Evolutionary conservation across 23 red algal species (phyloP).

Genomic region (Pyropia haitanensis): DNA sequence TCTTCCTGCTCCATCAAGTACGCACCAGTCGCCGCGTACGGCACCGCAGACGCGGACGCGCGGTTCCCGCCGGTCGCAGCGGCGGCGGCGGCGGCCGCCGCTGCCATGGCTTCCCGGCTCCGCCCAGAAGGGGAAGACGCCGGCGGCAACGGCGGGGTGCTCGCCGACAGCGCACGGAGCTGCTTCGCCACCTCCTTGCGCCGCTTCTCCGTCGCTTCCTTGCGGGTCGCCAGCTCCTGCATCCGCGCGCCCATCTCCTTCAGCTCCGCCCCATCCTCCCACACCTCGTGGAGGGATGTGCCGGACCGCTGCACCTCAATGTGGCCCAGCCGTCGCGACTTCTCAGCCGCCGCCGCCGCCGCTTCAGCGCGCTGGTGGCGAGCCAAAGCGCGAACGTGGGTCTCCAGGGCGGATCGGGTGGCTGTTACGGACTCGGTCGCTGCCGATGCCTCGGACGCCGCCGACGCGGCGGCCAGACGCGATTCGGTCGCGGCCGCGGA

Average conservation of each 20-base stretch:
- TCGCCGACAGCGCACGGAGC: neutral
- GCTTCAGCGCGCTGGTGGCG: constrained; percentile 23
- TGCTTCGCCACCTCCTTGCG: constrained; percentile 43
- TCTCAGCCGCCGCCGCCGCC: constrained; percentile 7
- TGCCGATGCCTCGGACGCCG: no score
- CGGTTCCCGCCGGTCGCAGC: constrained; percentile 17
- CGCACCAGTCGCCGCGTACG: neutral
- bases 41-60: constrained; percentile 2
- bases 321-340: constrained; percentile 61
- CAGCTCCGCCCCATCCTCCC: constrained; percentile 81
- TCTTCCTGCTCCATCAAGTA: constrained; percentile 68
- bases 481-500: no score
- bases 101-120: neutral
- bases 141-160: constrained; percentile 10
- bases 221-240: constrained; percentile 14
- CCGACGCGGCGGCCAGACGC: no score
- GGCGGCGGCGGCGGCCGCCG: neutral
- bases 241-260: constrained; percentile 21
- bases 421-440: no score
- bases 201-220: constrained; percentile 41
- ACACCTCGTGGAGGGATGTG: constrained; percentile 65
- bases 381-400: constrained; percentile 9
- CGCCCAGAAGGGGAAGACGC: neutral
- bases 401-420: no score
- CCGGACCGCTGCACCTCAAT: constrained; percentile 40